Conservation (phyloP, 768 basidiomycete species). For the Daedalea quercina region DNA sequence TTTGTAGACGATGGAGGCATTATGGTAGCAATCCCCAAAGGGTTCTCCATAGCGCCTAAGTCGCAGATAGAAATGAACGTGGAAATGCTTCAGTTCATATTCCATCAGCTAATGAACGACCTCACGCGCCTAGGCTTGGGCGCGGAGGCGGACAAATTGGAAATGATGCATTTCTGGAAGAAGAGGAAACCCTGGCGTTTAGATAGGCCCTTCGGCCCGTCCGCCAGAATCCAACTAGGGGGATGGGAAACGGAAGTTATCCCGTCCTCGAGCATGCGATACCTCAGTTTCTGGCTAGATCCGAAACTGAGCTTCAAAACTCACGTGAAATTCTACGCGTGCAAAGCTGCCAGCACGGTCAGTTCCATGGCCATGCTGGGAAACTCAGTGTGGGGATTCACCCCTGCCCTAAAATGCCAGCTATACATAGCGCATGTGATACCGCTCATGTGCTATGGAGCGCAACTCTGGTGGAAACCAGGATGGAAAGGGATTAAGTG, state of each 20-base stretch:
- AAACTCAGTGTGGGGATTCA: conserved; percentile 13
- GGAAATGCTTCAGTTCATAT: not conserved
- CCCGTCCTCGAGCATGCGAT: not conserved
- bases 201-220: not conserved
- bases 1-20: conserved; percentile 13
- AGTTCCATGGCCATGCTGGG: conserved; percentile 9
- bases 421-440: conserved; percentile 13
- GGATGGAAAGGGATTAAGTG: conserved; percentile 5
- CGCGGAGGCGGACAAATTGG: conserved; percentile 9
- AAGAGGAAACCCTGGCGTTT: not conserved
- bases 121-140: conserved; percentile 7
- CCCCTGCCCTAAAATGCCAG: conserved; percentile 7
- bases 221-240: not conserved
- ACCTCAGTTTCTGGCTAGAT: conserved; percentile 16
- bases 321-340: conserved; percentile 9
- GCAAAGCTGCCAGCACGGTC: conserved; percentile 8
- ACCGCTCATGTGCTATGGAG: conserved; percentile 15
- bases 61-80: not conserved
- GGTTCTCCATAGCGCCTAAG: not conserved
- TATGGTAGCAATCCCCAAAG: not conserved
- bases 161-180: conserved; percentile 11
- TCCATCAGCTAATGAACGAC: not conserved
- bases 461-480: conserved; percentile 15
- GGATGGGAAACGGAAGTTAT: not conserved
- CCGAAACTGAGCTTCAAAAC: conserved; percentile 5